phyloP scores from a whole-genome alignment of 2,329 filamentous ascomycete species.

The Fusarium nanum region DNA sequence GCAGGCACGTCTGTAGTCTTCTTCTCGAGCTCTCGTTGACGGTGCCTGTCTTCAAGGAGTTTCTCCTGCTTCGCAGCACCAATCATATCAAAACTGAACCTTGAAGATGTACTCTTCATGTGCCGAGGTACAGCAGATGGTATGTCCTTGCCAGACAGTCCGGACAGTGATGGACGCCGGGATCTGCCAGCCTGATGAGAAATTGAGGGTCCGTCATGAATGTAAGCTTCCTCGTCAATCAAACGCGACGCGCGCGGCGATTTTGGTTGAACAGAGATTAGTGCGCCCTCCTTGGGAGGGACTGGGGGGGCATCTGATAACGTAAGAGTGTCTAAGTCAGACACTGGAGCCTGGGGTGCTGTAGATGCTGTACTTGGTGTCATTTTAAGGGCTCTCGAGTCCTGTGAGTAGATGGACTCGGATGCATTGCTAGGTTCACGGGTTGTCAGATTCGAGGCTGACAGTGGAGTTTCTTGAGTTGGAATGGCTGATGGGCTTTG shows the following conservation, averaged over 20 bases:
- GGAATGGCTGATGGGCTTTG: conserved; percentile 8
- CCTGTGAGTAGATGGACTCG: conserved; percentile 45
- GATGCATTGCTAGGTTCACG: conserved; percentile 49
- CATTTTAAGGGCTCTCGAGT: conserved; percentile 44
- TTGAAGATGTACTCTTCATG: conserved; percentile 81
- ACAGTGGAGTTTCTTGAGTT: conserved; percentile 12
- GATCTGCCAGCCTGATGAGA: conserved; percentile 57
- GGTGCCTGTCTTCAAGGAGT: conserved; percentile 77
- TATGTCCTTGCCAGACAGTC: conserved; percentile 58
- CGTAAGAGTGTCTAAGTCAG: conserved; percentile 6
- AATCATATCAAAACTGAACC: conserved; percentile 86
- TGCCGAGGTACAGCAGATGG: conserved; percentile 67
- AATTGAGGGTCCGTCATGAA: conserved; percentile 33
- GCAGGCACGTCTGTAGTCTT: conserved; percentile 56
- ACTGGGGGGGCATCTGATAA: conserved; percentile 50
- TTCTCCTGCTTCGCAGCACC: conserved; percentile 76
- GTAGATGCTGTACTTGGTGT: conserved; percentile 47
- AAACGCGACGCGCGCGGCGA: conserved; percentile 42
- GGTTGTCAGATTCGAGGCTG: conserved; percentile 42
- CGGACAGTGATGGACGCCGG: conserved; percentile 64
- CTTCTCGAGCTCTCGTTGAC: conserved; percentile 73
- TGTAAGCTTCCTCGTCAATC: conserved; percentile 33
- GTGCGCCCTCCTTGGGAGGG: conserved; percentile 54
- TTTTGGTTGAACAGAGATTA: conserved; percentile 41
- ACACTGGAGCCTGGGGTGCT: conserved; percentile 27